Evolutionary conservation across 1,284 basidiomycete genomes (phyloP).

Genomic region (Rugosomyces carneus): DNA sequence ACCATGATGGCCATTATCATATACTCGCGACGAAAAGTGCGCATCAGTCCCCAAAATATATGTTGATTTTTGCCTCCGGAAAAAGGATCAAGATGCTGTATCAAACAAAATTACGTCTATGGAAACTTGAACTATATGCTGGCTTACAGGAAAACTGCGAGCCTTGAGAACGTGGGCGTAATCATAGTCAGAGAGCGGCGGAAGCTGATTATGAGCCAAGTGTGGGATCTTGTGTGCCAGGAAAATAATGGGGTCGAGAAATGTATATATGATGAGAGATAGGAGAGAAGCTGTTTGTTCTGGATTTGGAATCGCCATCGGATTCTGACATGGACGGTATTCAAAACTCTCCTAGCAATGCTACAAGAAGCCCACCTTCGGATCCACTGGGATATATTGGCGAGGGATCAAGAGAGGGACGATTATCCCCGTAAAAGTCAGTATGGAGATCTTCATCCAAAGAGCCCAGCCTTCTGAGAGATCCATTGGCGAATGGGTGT

Average conservation of each 20-base stretch:
- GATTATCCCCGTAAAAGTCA: conserved; percentile 27
- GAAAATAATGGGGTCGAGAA: conserved; percentile 49
- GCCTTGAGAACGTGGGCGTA: conserved; percentile 29
- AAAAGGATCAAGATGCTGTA: conserved; percentile 38
- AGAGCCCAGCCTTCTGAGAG: conserved; percentile 27
- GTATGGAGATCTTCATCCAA: conserved; percentile 31
- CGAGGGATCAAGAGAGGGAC: conserved; percentile 37
- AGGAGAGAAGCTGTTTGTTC: conserved; percentile 63
- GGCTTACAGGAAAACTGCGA: conserved; percentile 32
- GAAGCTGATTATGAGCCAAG: conserved; percentile 40
- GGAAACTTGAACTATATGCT: conserved; percentile 21
- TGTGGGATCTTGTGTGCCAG: conserved; percentile 37
- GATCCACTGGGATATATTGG: conserved; percentile 37
- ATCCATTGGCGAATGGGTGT: conserved; percentile 28
- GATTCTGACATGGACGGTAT: conserved; percentile 28
- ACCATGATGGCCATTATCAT: conserved; percentile 29
- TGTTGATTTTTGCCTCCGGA: conserved; percentile 26
- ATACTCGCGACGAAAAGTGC: conserved; percentile 31
- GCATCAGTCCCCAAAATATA: conserved; percentile 30
- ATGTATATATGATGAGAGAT: conserved; percentile 51
- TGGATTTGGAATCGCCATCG: conserved; percentile 42
- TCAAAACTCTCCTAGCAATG: conserved; percentile 1
- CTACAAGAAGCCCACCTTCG: conserved; percentile 27
- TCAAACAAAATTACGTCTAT: conserved; percentile 22
- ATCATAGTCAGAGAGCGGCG: conserved; percentile 58